Conservation (phyloP, 148 eudicot genomes). For the Heliamphora exappendiculata region DNA sequence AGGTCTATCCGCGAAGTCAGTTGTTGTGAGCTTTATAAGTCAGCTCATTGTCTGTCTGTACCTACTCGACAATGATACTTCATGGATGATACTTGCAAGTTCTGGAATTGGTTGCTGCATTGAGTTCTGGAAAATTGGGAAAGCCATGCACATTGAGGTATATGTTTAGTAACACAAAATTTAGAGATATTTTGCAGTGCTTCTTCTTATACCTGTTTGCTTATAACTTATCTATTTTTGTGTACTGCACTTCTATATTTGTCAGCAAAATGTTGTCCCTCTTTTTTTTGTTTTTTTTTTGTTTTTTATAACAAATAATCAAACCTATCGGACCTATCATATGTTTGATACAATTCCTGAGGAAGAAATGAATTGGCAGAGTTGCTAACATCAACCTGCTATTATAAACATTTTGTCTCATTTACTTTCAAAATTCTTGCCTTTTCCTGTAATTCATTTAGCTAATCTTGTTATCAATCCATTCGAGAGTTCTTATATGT, state of each 20-base stretch:
- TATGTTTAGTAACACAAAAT: not conserved
- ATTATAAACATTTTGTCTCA: not conserved
- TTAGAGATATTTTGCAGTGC: not conserved
- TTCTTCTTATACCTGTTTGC: not conserved
- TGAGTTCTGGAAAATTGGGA: conserved; percentile 99
- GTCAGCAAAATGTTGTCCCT: not conserved
- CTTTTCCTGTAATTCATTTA: not conserved
- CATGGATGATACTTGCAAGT: conserved; percentile 97
- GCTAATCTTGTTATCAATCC: not conserved
- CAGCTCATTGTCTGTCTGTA: conserved; percentile 89
- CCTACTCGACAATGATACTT: conserved; percentile 91
- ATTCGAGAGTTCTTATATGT: too few species aligned
- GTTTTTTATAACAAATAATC: not conserved
- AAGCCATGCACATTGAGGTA: conserved; percentile 99
- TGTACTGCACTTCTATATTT: not conserved
- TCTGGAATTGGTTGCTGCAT: conserved; percentile 94
- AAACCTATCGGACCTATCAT: not conserved
- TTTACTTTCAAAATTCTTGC: not conserved
- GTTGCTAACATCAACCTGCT: not conserved
- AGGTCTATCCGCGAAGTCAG: conserved; percentile 91
- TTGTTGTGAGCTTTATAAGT: conserved; percentile 71
- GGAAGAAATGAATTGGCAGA: not conserved
- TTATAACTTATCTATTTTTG: not conserved
- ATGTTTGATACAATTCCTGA: not conserved
- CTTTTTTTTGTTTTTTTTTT: too few species aligned